Evolutionary conservation across 2,329 filamentous ascomycete genomes (phyloP).

Genomic region (Lasiodiplodia theobromae): DNA sequence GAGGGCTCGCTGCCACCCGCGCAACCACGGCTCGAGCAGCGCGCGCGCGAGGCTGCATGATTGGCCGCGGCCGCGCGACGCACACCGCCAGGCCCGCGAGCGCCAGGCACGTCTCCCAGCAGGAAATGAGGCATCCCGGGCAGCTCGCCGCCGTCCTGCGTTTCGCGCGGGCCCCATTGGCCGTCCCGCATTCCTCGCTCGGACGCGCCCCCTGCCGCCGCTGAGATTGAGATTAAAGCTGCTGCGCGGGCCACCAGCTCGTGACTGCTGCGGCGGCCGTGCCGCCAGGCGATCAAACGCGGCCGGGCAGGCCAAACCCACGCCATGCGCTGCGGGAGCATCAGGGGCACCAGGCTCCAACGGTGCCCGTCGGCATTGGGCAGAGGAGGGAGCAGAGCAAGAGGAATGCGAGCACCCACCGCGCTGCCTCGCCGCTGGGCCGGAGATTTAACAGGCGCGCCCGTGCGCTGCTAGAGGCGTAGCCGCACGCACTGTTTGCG

Average conservation of each 20-base stretch:
- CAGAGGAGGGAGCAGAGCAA: neutral
- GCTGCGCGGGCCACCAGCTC: slow-evolving; percentile 21
- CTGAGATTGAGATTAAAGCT: slow-evolving; percentile 31
- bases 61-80: slow-evolving; percentile 19
- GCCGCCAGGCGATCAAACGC: slow-evolving; percentile 28
- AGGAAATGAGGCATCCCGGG: slow-evolving; percentile 29
- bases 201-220: slow-evolving; percentile 24
- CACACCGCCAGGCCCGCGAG: slow-evolving; percentile 28
- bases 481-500: slow-evolving; percentile 27
- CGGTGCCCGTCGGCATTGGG: slow-evolving; percentile 21
- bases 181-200: slow-evolving; percentile 27
- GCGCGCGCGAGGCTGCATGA: slow-evolving; percentile 1
- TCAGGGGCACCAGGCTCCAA: slow-evolving; percentile 26
- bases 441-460: slow-evolving; percentile 26
- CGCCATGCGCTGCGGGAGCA: slow-evolving; percentile 20
- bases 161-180: slow-evolving; percentile 22
- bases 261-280: slow-evolving; percentile 24
- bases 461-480: slow-evolving; percentile 18
- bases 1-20: slow-evolving; percentile 2
- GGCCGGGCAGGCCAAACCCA: slow-evolving; percentile 14
- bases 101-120: slow-evolving; percentile 16
- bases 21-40: slow-evolving; percentile 19
- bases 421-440: slow-evolving; percentile 10
- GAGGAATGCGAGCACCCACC: neutral
- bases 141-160: slow-evolving; percentile 24